Conservation (phyloP, 805 yeast genomes). For the Wickerhamiella parazyma region DNA sequence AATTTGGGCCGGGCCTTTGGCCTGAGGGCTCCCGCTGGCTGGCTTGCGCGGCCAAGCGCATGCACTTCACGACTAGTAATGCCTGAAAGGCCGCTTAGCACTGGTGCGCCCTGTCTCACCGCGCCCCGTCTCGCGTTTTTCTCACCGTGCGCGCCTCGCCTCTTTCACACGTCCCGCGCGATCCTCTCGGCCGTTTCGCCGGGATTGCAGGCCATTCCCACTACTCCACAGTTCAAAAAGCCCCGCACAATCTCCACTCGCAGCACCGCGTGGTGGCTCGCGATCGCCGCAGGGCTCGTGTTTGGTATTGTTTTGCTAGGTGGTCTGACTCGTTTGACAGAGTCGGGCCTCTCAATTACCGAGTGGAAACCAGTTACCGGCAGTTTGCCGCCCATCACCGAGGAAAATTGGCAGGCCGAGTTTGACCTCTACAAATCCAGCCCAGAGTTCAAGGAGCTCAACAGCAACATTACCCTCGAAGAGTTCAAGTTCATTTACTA, state of each 20-base stretch:
- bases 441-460: slow-evolving; percentile 83
- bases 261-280: slow-evolving; percentile 71
- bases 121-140: no score
- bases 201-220: slow-evolving; percentile 17
- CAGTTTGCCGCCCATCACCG: slow-evolving; percentile 70
- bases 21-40: no score
- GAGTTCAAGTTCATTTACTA: slow-evolving; percentile 89
- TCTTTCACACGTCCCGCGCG: background rate
- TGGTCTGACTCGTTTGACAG: slow-evolving; percentile 89
- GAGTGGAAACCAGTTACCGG: slow-evolving; percentile 99
- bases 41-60: no score
- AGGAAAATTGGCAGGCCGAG: slow-evolving; percentile 75
- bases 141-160: background rate
- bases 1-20: no score
- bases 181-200: slow-evolving; percentile 1
- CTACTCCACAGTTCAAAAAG: slow-evolving; percentile 11
- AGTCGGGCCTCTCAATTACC: slow-evolving; percentile 88
- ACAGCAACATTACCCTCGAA: slow-evolving; percentile 76
- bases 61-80: no score
- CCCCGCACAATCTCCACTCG: slow-evolving; percentile 34
- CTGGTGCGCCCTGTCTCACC: no score
- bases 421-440: slow-evolving; percentile 67
- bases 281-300: slow-evolving; percentile 76
- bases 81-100: no score
- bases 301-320: slow-evolving; percentile 95